Percentiles rank a stretch among this genome's conserved stretches.
Conservation (phyloP, 495 filamentous ascomycete species). For the Aspergillus bridgeri region DNA sequence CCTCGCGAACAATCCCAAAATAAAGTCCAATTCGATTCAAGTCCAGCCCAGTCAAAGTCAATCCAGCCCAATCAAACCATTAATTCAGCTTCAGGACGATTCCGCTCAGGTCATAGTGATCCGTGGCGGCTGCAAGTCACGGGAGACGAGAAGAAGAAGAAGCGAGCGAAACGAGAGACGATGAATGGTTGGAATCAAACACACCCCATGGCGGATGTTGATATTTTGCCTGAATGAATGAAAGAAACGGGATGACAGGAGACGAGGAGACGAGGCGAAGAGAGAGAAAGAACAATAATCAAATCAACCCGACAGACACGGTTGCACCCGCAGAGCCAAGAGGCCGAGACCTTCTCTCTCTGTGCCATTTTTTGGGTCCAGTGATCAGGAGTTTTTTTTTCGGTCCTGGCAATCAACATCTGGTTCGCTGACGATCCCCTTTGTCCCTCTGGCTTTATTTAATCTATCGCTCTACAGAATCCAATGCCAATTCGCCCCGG, state of each 20-base stretch:
- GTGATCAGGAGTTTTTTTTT: not conserved
- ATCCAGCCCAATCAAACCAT: not conserved
- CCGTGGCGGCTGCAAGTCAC: not conserved
- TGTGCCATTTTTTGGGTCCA: not conserved
- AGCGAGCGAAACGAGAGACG: not conserved
- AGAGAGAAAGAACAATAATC: not conserved
- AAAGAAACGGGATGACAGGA: not conserved
- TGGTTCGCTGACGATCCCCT: no score
- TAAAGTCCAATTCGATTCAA: not conserved
- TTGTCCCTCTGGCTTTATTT: not conserved
- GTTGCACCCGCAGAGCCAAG: not conserved
- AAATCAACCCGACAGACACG: not conserved
- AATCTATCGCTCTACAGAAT: not conserved
- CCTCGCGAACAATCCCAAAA: not conserved
- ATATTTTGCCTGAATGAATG: not conserved
- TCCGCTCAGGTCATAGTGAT: conserved; percentile 1
- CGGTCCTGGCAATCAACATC: not conserved
- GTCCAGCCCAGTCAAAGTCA: not conserved
- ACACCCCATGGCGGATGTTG: not conserved
- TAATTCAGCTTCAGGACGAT: not conserved
- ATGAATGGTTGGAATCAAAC: not conserved
- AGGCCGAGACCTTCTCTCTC: not conserved
- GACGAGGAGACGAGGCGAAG: not conserved
- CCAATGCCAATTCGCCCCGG: no score
- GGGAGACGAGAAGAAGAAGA: not conserved